phyloP scores from a whole-genome alignment of 2,329 filamentous ascomycete genomes.

The Colletotrichum nymphaeae region DNA sequence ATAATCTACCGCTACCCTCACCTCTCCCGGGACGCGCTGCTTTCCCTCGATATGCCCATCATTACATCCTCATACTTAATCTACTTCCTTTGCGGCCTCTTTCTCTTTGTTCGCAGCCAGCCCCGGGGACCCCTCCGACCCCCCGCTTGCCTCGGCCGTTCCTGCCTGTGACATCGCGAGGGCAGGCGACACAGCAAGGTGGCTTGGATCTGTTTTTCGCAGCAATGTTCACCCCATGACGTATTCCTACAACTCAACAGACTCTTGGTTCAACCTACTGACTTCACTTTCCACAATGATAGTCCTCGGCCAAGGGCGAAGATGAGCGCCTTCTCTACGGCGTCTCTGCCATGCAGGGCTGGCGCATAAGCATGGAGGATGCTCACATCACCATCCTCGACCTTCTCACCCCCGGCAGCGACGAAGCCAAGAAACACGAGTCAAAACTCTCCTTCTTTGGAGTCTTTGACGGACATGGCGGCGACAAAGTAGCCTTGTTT shows the following conservation, averaged over 20 bases:
- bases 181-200: conserved; percentile 15
- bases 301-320: conserved; percentile 90
- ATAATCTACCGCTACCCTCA: conserved; percentile 16
- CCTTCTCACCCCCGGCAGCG: conserved; percentile 70
- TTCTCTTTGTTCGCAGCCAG: neutral
- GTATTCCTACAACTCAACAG: conserved; percentile 4
- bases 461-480: conserved; percentile 97
- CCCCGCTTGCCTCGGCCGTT: conserved; percentile 1
- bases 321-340: conserved; percentile 95
- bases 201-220: neutral
- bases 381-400: conserved; percentile 92
- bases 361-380: conserved; percentile 99
- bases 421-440: conserved; percentile 73
- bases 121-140: neutral
- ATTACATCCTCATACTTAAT: neutral
- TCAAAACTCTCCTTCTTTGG: conserved; percentile 94
- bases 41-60: neutral
- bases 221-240: conserved; percentile 15
- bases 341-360: conserved; percentile 99
- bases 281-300: conserved; percentile 37
- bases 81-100: neutral
- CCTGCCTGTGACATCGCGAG: conserved; percentile 13
- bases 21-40: neutral
- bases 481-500: conserved; percentile 95
- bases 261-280: conserved; percentile 4